These are phyloP conservation scores for Nidularia pulvinata DNA, from an alignment of 768 basidiomycete species.

Conservation along the genomic window DNA sequence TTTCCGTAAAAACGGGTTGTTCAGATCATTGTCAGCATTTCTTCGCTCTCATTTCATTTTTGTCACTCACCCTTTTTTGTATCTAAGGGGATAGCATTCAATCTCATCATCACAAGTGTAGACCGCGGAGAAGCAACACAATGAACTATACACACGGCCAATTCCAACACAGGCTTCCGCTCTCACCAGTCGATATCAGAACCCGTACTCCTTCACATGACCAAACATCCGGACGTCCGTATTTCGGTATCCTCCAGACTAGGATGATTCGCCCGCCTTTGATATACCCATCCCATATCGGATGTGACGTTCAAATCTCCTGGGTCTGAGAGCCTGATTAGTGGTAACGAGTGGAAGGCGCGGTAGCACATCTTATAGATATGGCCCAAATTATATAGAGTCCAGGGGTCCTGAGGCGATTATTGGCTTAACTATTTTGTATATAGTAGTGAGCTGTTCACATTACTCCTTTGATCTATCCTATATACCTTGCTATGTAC, in stretches of 20 bases:
- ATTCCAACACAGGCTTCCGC: neutral
- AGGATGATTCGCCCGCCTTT: no score
- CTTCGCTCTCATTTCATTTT: neutral
- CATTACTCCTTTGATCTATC: neutral
- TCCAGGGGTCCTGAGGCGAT: no score
- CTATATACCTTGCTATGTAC: neutral
- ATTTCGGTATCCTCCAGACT: slow-evolving; percentile 15
- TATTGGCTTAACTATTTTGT: neutral
- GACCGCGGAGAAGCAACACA: slow-evolving; percentile 18
- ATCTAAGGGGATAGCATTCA: slow-evolving; percentile 26
- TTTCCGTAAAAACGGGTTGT: slow-evolving; percentile 7
- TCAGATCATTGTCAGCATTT: slow-evolving; percentile 31
- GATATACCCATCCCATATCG: neutral
- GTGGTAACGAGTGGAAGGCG: no score
- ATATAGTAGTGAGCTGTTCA: neutral
- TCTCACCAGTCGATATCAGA: slow-evolving; percentile 6
- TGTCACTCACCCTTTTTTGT: no score
- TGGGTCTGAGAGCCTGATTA: neutral
- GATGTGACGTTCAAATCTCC: neutral
- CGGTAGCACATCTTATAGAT: no score
- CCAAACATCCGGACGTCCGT: slow-evolving; percentile 27
- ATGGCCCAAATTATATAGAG: no score
- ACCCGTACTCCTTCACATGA: slow-evolving; percentile 19
- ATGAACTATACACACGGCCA: neutral
- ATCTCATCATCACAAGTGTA: slow-evolving; percentile 23